Conservation (phyloP, 2,329 filamentous ascomycete species). For the Chaetomium sp. region DNA sequence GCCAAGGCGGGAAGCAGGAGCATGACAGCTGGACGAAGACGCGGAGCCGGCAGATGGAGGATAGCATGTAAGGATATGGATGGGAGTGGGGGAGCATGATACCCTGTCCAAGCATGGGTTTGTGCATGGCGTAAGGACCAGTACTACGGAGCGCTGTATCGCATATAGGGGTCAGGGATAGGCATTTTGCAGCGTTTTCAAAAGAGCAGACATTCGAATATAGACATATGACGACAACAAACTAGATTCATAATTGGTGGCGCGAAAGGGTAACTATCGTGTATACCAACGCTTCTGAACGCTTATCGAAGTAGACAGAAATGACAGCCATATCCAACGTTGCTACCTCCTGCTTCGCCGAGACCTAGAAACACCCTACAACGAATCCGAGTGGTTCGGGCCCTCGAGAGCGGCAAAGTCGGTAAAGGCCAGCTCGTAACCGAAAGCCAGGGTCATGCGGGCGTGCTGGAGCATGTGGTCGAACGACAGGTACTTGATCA, state of each 20-base stretch:
- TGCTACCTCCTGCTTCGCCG: not conserved
- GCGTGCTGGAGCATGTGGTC: conserved; percentile 68
- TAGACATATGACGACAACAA: not conserved
- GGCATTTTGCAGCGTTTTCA: conserved; percentile 14
- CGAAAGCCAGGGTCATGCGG: conserved; percentile 50
- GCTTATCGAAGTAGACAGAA: not conserved
- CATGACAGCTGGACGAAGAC: conserved; percentile 66
- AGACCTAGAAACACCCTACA: conserved; percentile 33
- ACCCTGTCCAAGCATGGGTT: not conserved
- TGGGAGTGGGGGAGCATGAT: conserved; percentile 3
- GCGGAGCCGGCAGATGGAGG: conserved; percentile 68
- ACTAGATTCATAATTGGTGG: not conserved
- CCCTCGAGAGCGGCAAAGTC: conserved; percentile 40
- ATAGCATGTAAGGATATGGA: conserved; percentile 57
- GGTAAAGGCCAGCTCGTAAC: conserved; percentile 50
- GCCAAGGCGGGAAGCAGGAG: conserved; percentile 64
- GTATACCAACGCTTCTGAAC: not conserved
- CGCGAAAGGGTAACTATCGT: not conserved
- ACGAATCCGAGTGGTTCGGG: conserved; percentile 21
- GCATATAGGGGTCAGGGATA: not conserved
- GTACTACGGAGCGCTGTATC: conserved; percentile 5
- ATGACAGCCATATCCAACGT: not conserved
- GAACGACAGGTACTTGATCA: conserved; percentile 68
- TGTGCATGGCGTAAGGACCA: not conserved
- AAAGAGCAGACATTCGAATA: not conserved